Conservation (phyloP, 2,329 filamentous ascomycete genomes). For the Fusarium nanum region DNA sequence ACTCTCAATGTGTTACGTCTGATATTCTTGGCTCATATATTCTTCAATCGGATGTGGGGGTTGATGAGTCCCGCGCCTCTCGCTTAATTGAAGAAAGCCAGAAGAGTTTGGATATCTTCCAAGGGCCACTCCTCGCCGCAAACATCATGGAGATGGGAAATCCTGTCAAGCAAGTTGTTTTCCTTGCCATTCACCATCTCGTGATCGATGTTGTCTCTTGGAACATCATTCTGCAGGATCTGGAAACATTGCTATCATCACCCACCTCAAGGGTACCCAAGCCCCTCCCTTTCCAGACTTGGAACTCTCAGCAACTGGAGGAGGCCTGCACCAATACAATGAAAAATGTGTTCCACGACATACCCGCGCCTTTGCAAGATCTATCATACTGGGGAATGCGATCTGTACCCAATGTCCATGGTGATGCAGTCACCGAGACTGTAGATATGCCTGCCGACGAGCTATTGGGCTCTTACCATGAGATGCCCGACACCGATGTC, state of each 20-base stretch:
- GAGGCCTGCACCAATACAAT: constrained; percentile 21
- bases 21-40: constrained; percentile 5
- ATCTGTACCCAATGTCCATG: constrained; percentile 25
- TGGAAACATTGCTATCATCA: constrained; percentile 51
- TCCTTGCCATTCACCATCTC: constrained; percentile 53
- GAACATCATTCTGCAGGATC: constrained; percentile 52
- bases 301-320: constrained; percentile 49
- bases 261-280: constrained; percentile 43
- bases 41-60: not conserved
- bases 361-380: constrained; percentile 25
- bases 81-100: constrained; percentile 17
- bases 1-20: constrained; percentile 24
- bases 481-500: constrained; percentile 47
- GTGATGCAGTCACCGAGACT: constrained; percentile 14
- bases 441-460: not conserved
- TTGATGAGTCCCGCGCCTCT: not conserved
- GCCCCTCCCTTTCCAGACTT: constrained; percentile 42
- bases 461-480: constrained; percentile 24
- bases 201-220: constrained; percentile 61
- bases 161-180: constrained; percentile 32
- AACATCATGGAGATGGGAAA: constrained; percentile 38
- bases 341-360: constrained; percentile 18
- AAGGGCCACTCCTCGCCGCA: constrained; percentile 5
- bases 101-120: not conserved
- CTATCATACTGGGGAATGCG: constrained; percentile 44